Evolutionary conservation across 2,329 filamentous ascomycete species (phyloP).

Genomic region (Pseudogymnoascus sp.): DNA sequence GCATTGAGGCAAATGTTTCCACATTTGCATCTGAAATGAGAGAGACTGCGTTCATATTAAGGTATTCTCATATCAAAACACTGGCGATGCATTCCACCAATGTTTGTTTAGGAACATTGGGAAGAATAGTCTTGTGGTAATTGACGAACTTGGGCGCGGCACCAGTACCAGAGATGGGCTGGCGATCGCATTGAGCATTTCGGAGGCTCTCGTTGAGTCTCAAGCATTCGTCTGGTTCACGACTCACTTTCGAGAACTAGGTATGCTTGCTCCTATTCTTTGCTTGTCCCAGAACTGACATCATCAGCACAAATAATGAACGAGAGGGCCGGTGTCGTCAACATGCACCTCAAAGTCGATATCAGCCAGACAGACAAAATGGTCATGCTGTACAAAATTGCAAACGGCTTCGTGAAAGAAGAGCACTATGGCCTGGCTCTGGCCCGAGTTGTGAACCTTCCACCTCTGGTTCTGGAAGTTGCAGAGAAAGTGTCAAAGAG

Average conservation of each 20-base stretch:
- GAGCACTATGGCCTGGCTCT: constrained; percentile 79
- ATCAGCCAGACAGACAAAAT: constrained; percentile 53
- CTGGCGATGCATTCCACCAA: neutral
- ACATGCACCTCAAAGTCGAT: constrained; percentile 71
- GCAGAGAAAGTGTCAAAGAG: constrained; percentile 60
- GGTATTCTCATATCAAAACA: constrained; percentile 29
- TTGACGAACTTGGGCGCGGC: constrained; percentile 87
- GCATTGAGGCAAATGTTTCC: constrained; percentile 81
- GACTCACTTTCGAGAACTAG: constrained; percentile 81
- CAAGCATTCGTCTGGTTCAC: constrained; percentile 82
- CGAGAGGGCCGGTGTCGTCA: constrained; percentile 71
- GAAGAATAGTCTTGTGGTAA: constrained; percentile 66
- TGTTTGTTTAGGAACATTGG: constrained; percentile 57
- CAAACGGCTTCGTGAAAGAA: constrained; percentile 62
- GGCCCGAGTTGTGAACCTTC: constrained; percentile 68
- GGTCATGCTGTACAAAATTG: constrained; percentile 82
- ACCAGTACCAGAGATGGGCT: constrained; percentile 85
- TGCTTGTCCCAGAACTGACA: neutral
- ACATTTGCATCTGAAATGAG: constrained; percentile 94
- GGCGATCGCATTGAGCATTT: constrained; percentile 81
- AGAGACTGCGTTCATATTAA: constrained; percentile 87
- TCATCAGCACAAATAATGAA: constrained; percentile 58
- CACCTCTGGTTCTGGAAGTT: constrained; percentile 55
- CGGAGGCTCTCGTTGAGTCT: constrained; percentile 77
- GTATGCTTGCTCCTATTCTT: constrained; percentile 28